Conservation (phyloP, 2,329 filamentous ascomycete species). For the Scytalidium sp. region DNA sequence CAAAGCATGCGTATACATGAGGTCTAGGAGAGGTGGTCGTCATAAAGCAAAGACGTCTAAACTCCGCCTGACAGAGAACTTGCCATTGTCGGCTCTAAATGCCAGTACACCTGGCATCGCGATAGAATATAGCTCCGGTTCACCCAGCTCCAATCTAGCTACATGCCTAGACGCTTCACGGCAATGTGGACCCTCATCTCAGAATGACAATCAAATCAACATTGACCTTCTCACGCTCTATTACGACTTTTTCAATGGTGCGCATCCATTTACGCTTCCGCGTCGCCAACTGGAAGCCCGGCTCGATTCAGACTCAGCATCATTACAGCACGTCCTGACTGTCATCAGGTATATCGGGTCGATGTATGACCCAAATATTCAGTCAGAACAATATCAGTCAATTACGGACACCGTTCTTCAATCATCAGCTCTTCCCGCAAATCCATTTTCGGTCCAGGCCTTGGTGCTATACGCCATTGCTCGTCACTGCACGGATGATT, state of each 20-base stretch:
- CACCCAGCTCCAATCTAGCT: background rate
- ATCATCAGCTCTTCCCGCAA: constrained; percentile 14
- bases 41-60: background rate
- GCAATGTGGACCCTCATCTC: background rate
- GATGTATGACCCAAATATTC: constrained; percentile 28
- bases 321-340: constrained; percentile 24
- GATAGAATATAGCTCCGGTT: background rate
- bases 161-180: background rate
- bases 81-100: constrained; percentile 22
- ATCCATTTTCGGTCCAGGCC: constrained; percentile 32
- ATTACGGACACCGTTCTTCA: background rate
- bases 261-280: constrained; percentile 34
- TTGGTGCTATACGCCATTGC: constrained; percentile 34
- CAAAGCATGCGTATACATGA: constrained; percentile 47
- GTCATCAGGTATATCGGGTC: constrained; percentile 38
- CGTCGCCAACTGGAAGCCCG: constrained; percentile 29
- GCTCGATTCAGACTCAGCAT: constrained; percentile 29
- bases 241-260: constrained; percentile 27
- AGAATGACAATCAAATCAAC: background rate
- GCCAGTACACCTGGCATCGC: constrained; percentile 28
- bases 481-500: constrained; percentile 31
- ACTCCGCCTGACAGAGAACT: constrained; percentile 10
- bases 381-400: background rate
- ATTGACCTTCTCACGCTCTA: background rate
- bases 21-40: constrained; percentile 44